A percentile compares a stretch with the other conserved stretches of the same genome.
phyloP scores from a whole-genome alignment of 2,329 filamentous ascomycete species.

The Juglanconis oblonga region DNA sequence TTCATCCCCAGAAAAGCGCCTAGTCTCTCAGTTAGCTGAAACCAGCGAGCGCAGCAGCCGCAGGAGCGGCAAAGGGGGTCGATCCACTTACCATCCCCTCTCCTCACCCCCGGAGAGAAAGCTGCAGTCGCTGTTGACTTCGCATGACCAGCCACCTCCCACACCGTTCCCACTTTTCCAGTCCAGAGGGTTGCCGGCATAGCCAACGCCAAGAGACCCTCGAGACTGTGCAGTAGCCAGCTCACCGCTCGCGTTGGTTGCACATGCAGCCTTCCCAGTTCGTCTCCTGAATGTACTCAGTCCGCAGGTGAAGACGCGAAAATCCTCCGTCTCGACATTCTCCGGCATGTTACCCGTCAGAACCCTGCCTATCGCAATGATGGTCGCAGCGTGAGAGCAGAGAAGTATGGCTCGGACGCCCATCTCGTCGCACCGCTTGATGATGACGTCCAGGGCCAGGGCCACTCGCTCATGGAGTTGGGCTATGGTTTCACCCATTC shows the following conservation, averaged over 20 bases:
- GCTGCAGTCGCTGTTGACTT: conserved; percentile 77
- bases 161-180: conserved; percentile 64
- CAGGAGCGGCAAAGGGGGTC: neutral
- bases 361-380: conserved; percentile 81
- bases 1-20: conserved; percentile 40
- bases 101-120: conserved; percentile 80
- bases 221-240: neutral
- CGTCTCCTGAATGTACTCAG: conserved; percentile 60
- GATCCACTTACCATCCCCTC: conserved; percentile 71
- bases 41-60: neutral
- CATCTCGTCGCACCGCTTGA: conserved; percentile 69
- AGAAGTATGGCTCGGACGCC: conserved; percentile 71
- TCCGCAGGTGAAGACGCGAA: conserved; percentile 79
- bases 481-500: conserved; percentile 73
- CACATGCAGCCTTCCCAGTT: neutral
- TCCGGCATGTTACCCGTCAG: conserved; percentile 77
- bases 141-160: conserved; percentile 76
- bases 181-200: conserved; percentile 23
- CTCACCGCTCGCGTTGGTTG: neutral
- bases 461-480: conserved; percentile 80
- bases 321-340: conserved; percentile 72
- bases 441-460: conserved; percentile 65
- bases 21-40: conserved; percentile 21
- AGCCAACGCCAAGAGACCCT: conserved; percentile 12
- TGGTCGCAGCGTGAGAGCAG: conserved; percentile 83